Evolutionary conservation across 192 early-diverging fungal genomes (phyloP).

Genomic region (Backusella circina): DNA sequence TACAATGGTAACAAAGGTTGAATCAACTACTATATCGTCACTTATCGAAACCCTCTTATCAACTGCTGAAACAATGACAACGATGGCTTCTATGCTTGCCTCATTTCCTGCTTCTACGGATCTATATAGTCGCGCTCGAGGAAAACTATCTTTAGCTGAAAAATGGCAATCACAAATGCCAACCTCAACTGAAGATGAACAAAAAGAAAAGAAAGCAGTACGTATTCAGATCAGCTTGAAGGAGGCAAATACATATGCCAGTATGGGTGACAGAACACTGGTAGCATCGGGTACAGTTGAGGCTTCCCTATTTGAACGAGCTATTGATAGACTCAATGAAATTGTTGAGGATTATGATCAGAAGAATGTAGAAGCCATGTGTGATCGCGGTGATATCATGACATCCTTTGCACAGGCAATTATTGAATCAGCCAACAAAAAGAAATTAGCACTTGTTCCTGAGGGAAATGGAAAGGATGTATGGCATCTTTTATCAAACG

Average conservation of each 20-base stretch:
- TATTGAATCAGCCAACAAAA: conserved; percentile 7
- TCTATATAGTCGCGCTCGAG: conserved; percentile 39
- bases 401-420: conserved; percentile 43
- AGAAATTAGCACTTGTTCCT: background rate
- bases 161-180: conserved; percentile 35
- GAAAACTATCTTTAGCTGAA: conserved; percentile 38
- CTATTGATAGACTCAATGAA: conserved; percentile 38
- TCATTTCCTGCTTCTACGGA: conserved; percentile 31
- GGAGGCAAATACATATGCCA: conserved; percentile 39
- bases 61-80: conserved; percentile 43
- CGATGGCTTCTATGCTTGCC: conserved; percentile 46
- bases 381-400: conserved; percentile 52
- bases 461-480: conserved; percentile 25
- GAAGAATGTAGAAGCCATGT: conserved; percentile 49
- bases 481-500: conserved; percentile 43
- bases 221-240: conserved; percentile 44
- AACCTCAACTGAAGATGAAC: conserved; percentile 7
- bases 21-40: conserved; percentile 36
- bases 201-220: conserved; percentile 34
- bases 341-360: conserved; percentile 33
- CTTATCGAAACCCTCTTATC: conserved; percentile 53
- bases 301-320: conserved; percentile 23
- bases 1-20: conserved; percentile 35
- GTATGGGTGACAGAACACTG: conserved; percentile 45
- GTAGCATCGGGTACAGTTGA: conserved; percentile 37